Conservation (phyloP, 2,329 filamentous ascomycete species). For the Fusarium hainanense region DNA sequence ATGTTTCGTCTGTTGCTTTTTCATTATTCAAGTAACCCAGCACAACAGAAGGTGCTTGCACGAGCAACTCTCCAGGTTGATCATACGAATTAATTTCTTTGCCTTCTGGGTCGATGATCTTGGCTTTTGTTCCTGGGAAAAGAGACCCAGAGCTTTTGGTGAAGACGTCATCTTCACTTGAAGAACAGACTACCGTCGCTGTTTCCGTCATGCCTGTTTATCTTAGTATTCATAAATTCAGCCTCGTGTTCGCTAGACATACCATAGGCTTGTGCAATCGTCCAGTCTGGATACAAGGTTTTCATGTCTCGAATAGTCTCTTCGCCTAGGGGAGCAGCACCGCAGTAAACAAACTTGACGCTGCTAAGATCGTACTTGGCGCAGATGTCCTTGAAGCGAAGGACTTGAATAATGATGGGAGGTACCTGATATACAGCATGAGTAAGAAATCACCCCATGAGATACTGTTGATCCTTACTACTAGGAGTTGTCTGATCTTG, state of each 20-base stretch:
- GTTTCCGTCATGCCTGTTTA: conserved; percentile 56
- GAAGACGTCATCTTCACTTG: conserved; percentile 68
- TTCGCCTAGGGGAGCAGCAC: conserved; percentile 75
- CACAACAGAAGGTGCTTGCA: conserved; percentile 81
- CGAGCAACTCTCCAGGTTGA: conserved; percentile 81
- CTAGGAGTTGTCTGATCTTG: conserved; percentile 25
- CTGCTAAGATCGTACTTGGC: conserved; percentile 31
- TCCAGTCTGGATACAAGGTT: conserved; percentile 71
- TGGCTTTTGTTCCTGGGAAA: conserved; percentile 70
- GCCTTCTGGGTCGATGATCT: conserved; percentile 73
- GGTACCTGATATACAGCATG: background rate
- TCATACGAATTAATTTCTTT: conserved; percentile 75
- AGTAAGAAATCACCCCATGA: rapidly evolving
- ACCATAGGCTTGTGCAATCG: conserved; percentile 79
- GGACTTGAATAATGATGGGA: conserved; percentile 23
- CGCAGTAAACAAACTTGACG: conserved; percentile 15
- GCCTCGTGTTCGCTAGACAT: conserved; percentile 57
- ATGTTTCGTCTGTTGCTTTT: conserved; percentile 84
- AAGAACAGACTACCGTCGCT: conserved; percentile 44
- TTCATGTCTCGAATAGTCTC: conserved; percentile 74
- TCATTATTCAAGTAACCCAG: conserved; percentile 89
- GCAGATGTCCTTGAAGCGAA: conserved; percentile 1
- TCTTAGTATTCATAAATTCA: background rate
- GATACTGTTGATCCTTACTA: background rate
- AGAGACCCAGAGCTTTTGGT: conserved; percentile 76